Evolutionary conservation across 1,139 yeast species (phyloP), one percentile per base, ranked within the genome.

Genomic region (Pichia sp.): DNA sequence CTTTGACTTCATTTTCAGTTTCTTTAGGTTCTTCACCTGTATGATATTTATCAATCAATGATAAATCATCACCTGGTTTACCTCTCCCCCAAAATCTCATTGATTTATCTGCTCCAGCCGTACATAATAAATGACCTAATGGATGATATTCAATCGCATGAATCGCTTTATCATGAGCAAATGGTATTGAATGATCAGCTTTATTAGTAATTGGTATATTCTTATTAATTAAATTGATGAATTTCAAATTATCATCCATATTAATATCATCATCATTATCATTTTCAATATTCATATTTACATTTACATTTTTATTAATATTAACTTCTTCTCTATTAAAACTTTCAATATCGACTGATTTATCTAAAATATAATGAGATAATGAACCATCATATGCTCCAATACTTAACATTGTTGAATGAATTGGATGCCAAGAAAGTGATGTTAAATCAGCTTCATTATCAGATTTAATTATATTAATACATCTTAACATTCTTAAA

Each of bases 81-180:
- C 94, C 84, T 40, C 98, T 71, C 28, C 91, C 79, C 98, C 98
- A 91, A 63, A 91, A 85, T 47, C 96, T 67, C n/a, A 95, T 86
- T 11, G 93, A 79, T 57, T 93, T 76, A 62, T 91, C 98, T 45
- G 93, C 88, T 22, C 96, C 91, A 0, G 96, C 97, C 14, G 96
- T 79, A 46, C 94, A 82, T 36, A 91, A 68, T 41, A 89, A 68
- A 62, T 91, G 97, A 2, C 98, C 98, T 54, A 85, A 68, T 4
- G 97, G 97, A 62, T 89, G 96, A 57, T 88, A 91, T 51, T 89
- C 93, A 47, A 91, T 63, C 3, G 95, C 77, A 64, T 91, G 88
- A 39, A 91, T 79, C 4, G 96, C 93, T 64, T 84, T 84, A 56
- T 89, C 96, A 59, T 91, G 98, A 0, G 97, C 98, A 61, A 74